Evolutionary conservation across 2,329 filamentous ascomycete genomes (phyloP), one percentile per base, ranked within the genome.

Genomic region (Cladosporium cucumerinum): DNA sequence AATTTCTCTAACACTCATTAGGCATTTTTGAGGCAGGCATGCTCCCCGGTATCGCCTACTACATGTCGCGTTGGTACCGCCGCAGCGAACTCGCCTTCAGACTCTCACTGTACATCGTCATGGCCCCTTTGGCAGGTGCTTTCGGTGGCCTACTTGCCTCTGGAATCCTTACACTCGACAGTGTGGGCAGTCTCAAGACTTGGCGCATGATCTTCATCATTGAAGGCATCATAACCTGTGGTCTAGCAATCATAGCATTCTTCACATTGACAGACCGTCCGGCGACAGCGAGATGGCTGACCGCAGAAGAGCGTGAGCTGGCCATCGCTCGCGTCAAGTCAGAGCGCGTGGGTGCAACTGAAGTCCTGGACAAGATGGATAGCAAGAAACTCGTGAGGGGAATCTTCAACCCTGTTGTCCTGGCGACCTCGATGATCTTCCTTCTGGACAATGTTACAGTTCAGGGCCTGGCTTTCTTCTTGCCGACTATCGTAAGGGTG

Each of bases 131-230:
- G 0, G 88, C 89, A 0, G 89, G 89, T 2, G 88, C 88, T 0
- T 91, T 91, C 68, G 89, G 89, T 23, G 89, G 89, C 0, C 79
- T 92, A 0, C 78, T 92, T 0, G 81, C 81, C 1, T 81, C 77
- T 5, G 88, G 79, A 1, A 91, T 92, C 67, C 79, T 91, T 23
- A 86, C 78, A 2, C 80, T 92, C 1, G 77, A 84, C 61, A 75
- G 80, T 65, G 86, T 90, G 66, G 87, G 86, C 7, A 73, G 78
- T 4, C 75, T 90, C 0, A 78, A 77, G 26, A 77, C 75, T 5
- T 91, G 89, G 89, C 80, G 87, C 8, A 89, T 90, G 87, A 89
- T 91, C 60, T 91, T 91, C 63, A 84, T 82, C 4, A 86, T 91
- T n/a, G 89, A 91, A 72, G 89, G 89, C 23, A 85, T 90, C 69